Percentiles rank a stretch among this genome's conserved stretches.
These are phyloP conservation scores for Clonostachys byssicola DNA, from an alignment of 2,329 filamentous ascomycete genomes.

Conservation along the genomic window DNA sequence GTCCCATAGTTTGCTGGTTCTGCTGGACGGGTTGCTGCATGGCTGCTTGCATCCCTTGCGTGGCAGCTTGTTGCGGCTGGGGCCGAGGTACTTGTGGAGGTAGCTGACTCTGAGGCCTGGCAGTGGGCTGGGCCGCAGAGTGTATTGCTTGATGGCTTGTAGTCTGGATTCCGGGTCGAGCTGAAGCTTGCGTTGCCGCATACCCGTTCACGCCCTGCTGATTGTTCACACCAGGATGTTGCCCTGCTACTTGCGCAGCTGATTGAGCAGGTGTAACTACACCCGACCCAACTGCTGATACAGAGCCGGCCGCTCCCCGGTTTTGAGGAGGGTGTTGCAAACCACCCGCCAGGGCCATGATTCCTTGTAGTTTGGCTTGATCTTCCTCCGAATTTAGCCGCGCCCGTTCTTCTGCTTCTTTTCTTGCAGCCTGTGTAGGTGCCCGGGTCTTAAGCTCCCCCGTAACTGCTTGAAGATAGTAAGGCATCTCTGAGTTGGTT, in stretches of 20 bases:
- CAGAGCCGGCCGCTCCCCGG: slow-evolving; percentile 13
- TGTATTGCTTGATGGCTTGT: slow-evolving; percentile 14
- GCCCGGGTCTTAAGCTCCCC: slow-evolving; percentile 85
- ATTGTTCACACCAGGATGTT: slow-evolving; percentile 1
- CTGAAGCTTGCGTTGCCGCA: too few relatives aligned
- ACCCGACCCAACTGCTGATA: slow-evolving; percentile 15
- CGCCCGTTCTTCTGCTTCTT: slow-evolving; percentile 62
- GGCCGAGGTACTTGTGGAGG: slow-evolving; percentile 17
- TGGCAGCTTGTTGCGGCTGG: slow-evolving; percentile 4
- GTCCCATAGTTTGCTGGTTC: neutral
- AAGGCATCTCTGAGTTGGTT: slow-evolving; percentile 85
- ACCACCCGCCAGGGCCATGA: slow-evolving; percentile 50
- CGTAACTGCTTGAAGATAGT: slow-evolving; percentile 82
- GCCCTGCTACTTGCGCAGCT: slow-evolving; percentile 15
- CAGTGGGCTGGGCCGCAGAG: slow-evolving; percentile 12
- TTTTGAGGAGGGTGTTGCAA: slow-evolving; percentile 36
- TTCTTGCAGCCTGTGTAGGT: slow-evolving; percentile 67
- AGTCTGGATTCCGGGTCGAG: neutral
- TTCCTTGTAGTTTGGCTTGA: slow-evolving; percentile 55
- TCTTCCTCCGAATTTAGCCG: slow-evolving; percentile 56
- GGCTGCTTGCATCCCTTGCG: neutral
- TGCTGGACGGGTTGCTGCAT: slow-evolving; percentile 1
- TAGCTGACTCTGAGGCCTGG: slow-evolving; percentile 17
- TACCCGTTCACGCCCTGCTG: too few relatives aligned
- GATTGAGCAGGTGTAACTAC: slow-evolving; percentile 26